phyloP scores from a whole-genome alignment of 768 basidiomycete genomes.

The Udeniomyces megalosporus region DNA sequence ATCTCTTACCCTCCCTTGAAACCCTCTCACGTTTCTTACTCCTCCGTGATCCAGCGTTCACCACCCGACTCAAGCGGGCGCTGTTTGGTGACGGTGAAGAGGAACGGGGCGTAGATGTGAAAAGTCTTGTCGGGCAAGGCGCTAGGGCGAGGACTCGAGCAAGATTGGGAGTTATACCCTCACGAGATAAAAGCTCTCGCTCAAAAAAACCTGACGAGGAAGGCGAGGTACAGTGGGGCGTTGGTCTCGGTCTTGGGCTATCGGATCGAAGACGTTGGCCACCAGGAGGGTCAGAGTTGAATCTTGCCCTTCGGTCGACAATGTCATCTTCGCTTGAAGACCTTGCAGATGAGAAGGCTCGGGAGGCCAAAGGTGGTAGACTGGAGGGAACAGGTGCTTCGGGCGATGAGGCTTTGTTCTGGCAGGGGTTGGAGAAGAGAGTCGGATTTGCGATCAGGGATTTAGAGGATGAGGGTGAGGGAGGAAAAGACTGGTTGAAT shows the following conservation, averaged over 20 bases:
- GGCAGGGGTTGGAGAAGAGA: slow-evolving; percentile 28
- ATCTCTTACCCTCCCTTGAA: slow-evolving; percentile 47
- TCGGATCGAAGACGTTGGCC: slow-evolving; percentile 67
- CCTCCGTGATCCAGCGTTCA: slow-evolving; percentile 37
- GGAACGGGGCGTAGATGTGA: too few relatives aligned
- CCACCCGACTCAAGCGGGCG: slow-evolving; percentile 48
- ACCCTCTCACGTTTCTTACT: slow-evolving; percentile 26
- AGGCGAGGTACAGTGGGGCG: slow-evolving; percentile 26
- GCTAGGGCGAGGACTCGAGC: slow-evolving; percentile 24
- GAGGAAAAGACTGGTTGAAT: slow-evolving; percentile 61
- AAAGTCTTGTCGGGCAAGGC: slow-evolving; percentile 18
- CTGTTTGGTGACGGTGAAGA: slow-evolving; percentile 57
- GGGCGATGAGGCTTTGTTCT: too few relatives aligned
- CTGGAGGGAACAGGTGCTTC: too few relatives aligned
- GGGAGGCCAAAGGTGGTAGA: slow-evolving; percentile 19
- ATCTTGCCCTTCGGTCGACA: slow-evolving; percentile 65
- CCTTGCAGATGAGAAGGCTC: slow-evolving; percentile 1
- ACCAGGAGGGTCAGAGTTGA: slow-evolving; percentile 67
- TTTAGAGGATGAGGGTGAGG: slow-evolving; percentile 39
- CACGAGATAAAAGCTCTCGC: not conserved
- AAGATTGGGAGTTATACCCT: slow-evolving; percentile 22
- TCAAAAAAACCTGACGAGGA: not conserved
- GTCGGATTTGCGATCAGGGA: slow-evolving; percentile 73
- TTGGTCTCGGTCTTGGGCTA: slow-evolving; percentile 59
- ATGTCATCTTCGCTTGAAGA: slow-evolving; percentile 60